Percentiles rank a stretch among this genome's conserved stretches.
phyloP scores from a whole-genome alignment of 805 yeast genomes.

The Candida awuae region DNA sequence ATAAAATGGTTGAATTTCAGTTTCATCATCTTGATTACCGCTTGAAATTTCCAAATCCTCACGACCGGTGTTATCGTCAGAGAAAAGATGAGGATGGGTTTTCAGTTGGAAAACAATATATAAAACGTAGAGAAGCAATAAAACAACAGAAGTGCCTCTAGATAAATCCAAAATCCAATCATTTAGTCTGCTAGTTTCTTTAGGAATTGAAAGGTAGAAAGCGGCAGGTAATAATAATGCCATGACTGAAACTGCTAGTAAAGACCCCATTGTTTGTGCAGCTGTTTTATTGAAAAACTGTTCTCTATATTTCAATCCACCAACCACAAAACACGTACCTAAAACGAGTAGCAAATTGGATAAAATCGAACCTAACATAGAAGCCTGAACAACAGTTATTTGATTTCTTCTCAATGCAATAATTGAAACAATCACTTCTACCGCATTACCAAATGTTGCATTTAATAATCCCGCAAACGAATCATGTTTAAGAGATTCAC shows the following conservation, averaged over 20 bases:
- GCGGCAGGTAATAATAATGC: constrained; percentile 94
- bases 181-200: constrained; percentile 21
- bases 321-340: constrained; percentile 92
- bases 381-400: constrained; percentile 90
- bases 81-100: constrained; percentile 76
- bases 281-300: constrained; percentile 92
- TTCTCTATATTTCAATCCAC: constrained; percentile 80
- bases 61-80: constrained; percentile 31
- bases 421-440: constrained; percentile 88
- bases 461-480: constrained; percentile 90
- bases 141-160: constrained; percentile 75
- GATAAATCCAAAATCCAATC: constrained; percentile 60
- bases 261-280: constrained; percentile 95
- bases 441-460: constrained; percentile 97
- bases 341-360: constrained; percentile 83
- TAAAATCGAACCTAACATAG: constrained; percentile 91
- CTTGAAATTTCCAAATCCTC: neutral
- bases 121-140: constrained; percentile 67
- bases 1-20: neutral
- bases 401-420: constrained; percentile 84
- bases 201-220: constrained; percentile 72
- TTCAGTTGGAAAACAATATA: constrained; percentile 82
- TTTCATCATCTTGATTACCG: constrained; percentile 24
- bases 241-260: constrained; percentile 84
- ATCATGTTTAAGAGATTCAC: constrained; percentile 74